Evolutionary conservation across 1,139 yeast genomes (phyloP).

Genomic region (Taphrina communis): DNA sequence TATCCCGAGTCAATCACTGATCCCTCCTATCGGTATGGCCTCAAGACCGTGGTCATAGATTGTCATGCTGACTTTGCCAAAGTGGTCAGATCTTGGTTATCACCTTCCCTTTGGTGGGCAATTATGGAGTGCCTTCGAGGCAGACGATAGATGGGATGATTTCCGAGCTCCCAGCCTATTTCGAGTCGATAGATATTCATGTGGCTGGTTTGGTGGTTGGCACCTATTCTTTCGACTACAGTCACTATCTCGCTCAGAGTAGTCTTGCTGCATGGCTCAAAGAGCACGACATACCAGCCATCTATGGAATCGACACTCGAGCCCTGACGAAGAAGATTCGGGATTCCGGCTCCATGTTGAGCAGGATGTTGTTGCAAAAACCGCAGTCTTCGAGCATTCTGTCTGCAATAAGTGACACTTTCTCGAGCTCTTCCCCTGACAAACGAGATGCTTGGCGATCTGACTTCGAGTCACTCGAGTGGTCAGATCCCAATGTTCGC

Average conservation of each 20-base stretch:
- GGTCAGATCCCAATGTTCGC: constrained; percentile 89
- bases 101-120: constrained; percentile 96
- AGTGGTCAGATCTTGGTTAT: constrained; percentile 92
- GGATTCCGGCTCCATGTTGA: constrained; percentile 89
- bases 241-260: constrained; percentile 90
- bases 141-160: constrained; percentile 73
- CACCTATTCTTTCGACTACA: constrained; percentile 93
- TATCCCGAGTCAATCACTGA: constrained; percentile 98
- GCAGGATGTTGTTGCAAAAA: constrained; percentile 72
- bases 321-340: constrained; percentile 90
- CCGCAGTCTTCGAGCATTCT: constrained; percentile 47
- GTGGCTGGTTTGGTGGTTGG: constrained; percentile 97
- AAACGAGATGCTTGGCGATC: constrained; percentile 60
- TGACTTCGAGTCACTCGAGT: constrained; percentile 76
- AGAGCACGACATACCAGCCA: constrained; percentile 90
- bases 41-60: background rate
- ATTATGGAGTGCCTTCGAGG: constrained; percentile 98
- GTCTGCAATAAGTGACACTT: constrained; percentile 41
- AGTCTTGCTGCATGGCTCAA: constrained; percentile 94
- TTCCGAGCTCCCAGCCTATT: constrained; percentile 82
- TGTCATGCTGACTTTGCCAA: background rate
- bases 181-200: constrained; percentile 89
- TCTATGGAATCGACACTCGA: constrained; percentile 97
- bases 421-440: constrained; percentile 54
- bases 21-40: constrained; percentile 79